Conservation (phyloP, 192 early-diverging fungal genomes). For the Coemansia sp. region DNA sequence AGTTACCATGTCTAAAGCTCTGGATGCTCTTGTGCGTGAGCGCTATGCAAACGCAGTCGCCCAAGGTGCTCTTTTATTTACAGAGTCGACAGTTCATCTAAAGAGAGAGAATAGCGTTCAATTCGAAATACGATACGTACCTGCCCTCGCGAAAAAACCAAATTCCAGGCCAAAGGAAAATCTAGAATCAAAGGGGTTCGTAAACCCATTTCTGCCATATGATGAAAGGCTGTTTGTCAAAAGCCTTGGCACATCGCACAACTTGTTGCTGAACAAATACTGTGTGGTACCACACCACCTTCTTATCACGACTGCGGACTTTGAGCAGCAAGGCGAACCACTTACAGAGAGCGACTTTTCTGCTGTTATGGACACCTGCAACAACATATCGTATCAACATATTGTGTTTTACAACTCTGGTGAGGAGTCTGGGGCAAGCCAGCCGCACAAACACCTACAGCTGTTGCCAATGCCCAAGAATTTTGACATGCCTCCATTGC, state of each 20-base stretch:
- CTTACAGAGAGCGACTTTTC: constrained; percentile 35
- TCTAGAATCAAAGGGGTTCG: constrained; percentile 25
- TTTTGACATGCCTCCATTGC: constrained; percentile 20
- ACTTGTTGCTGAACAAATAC: constrained; percentile 67
- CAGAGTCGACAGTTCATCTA: constrained; percentile 31
- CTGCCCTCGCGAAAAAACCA: constrained; percentile 48
- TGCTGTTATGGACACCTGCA: constrained; percentile 22
- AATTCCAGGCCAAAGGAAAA: constrained; percentile 41
- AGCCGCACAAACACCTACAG: constrained; percentile 70
- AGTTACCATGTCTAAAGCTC: constrained; percentile 4
- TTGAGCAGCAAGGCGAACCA: constrained; percentile 55
- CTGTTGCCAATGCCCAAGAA: constrained; percentile 55
- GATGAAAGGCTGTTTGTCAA: constrained; percentile 40
- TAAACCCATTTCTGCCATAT: constrained; percentile 49
- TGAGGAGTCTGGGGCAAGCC: constrained; percentile 52
- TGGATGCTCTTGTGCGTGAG: constrained; percentile 28
- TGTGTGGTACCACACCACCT: constrained; percentile 61
- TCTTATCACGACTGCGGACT: constrained; percentile 57
- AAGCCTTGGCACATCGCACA: constrained; percentile 44
- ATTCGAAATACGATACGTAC: constrained; percentile 47
- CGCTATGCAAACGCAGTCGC: constrained; percentile 42
- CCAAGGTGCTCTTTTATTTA: constrained; percentile 44
- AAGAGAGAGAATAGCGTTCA: constrained; percentile 32
- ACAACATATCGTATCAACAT: constrained; percentile 21
- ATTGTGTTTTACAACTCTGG: constrained; percentile 56